phyloP scores from a whole-genome alignment of 345 rosid genomes.

The Lepidium didymum region DNA sequence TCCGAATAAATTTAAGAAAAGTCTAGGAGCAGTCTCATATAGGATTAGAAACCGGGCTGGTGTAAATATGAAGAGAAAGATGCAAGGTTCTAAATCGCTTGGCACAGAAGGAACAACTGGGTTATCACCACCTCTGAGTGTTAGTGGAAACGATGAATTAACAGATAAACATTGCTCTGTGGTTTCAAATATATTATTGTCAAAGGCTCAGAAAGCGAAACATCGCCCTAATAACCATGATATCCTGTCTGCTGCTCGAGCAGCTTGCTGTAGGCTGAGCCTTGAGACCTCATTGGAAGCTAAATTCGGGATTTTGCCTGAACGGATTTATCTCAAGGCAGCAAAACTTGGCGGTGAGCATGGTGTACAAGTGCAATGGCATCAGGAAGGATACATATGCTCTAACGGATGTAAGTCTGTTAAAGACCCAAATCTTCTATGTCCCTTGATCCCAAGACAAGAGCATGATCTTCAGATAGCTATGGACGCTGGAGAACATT shows the following conservation, averaged over 20 bases:
- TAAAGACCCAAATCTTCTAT: constrained; percentile 32
- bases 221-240: constrained; percentile 82
- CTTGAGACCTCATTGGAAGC: constrained; percentile 71
- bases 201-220: constrained; percentile 67
- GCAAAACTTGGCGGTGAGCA: constrained; percentile 94
- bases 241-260: constrained; percentile 66
- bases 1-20: constrained; percentile 74
- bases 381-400: constrained; percentile 64
- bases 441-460: constrained; percentile 38
- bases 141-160: constrained; percentile 38
- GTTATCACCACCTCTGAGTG: constrained; percentile 30
- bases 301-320: constrained; percentile 68
- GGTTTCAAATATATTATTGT: constrained; percentile 62
- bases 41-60: constrained; percentile 64
- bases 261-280: constrained; percentile 83
- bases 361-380: constrained; percentile 83
- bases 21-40: constrained; percentile 67
- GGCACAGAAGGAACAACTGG: constrained; percentile 25
- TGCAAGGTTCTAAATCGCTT: constrained; percentile 58
- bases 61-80: constrained; percentile 62
- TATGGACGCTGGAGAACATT: constrained; percentile 21
- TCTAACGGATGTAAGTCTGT: constrained; percentile 67
- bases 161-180: constrained; percentile 57
- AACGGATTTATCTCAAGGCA: constrained; percentile 71
- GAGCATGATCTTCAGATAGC: constrained; percentile 27